Percentiles rank a stretch among this genome's conserved stretches.
phyloP scores from a whole-genome alignment of 805 yeast species.

The Kodamaea laetipori region DNA sequence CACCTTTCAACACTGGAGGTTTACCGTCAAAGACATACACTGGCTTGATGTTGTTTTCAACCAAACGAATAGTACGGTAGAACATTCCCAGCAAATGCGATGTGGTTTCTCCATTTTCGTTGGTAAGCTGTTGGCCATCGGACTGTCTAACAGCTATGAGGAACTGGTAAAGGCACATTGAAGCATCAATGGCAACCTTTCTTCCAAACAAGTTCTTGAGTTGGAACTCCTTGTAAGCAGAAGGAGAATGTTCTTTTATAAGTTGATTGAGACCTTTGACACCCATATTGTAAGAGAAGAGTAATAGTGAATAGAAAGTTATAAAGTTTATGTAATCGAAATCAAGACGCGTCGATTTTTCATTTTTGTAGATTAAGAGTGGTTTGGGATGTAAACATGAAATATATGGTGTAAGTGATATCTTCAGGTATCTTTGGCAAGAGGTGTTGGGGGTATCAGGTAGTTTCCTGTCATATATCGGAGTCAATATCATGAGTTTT shows the following conservation, averaged over 20 bases:
- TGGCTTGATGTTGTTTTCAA: slow-evolving; percentile 93
- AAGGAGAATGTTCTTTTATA: slow-evolving; percentile 86
- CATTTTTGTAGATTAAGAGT: not conserved
- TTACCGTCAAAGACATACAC: slow-evolving; percentile 97
- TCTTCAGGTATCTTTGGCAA: no score
- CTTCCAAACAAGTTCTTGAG: slow-evolving; percentile 88
- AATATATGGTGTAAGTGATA: no score
- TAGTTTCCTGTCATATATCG: no score
- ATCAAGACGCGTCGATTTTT: slow-evolving; percentile 1
- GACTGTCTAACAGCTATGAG: slow-evolving; percentile 94
- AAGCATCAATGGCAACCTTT: slow-evolving; percentile 96
- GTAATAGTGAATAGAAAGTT: not conserved
- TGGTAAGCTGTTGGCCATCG: slow-evolving; percentile 91
- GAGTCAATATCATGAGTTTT: no score
- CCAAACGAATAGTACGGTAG: slow-evolving; percentile 86
- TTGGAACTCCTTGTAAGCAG: slow-evolving; percentile 73
- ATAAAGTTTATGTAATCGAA: not conserved
- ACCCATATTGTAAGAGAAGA: slow-evolving; percentile 23
- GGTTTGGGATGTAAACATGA: no score
- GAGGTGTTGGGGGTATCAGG: no score
- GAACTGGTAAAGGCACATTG: slow-evolving; percentile 96
- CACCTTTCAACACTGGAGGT: slow-evolving; percentile 93
- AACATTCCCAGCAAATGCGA: slow-evolving; percentile 97
- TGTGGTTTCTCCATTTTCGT: slow-evolving; percentile 85
- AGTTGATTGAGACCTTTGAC: slow-evolving; percentile 70